Evolutionary conservation across 2,329 filamentous ascomycete genomes (phyloP).

Genomic region (Ceratocystis colombiana): DNA sequence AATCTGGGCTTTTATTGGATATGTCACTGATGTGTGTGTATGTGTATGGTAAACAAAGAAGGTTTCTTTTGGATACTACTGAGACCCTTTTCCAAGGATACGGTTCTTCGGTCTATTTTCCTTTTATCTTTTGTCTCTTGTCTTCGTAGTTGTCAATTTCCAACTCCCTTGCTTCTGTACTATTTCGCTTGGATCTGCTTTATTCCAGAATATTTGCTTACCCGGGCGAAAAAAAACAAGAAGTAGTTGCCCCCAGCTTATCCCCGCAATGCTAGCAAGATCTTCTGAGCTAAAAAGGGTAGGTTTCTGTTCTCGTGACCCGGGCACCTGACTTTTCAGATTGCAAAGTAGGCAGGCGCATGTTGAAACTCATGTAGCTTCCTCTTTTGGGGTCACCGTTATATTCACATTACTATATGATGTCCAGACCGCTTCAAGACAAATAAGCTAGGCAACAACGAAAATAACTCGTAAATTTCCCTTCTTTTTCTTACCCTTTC

Average conservation of each 20-base stretch:
- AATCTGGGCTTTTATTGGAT: background rate
- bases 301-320: conserved; percentile 10
- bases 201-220: conserved; percentile 3
- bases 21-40: background rate
- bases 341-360: background rate
- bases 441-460: background rate
- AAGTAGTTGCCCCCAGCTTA: background rate
- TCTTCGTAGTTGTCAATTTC: background rate
- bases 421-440: background rate
- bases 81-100: background rate
- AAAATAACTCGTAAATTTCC: background rate
- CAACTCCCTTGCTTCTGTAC: background rate
- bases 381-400: background rate
- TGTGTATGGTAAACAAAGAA: background rate
- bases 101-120: background rate
- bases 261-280: background rate
- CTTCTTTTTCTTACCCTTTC: background rate
- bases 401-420: background rate
- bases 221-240: background rate
- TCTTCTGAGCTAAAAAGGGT: background rate
- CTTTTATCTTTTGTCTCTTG: background rate
- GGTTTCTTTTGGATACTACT: too few species aligned
- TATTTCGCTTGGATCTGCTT: background rate
- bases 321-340: conserved; percentile 10
- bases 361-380: background rate